Evolutionary conservation across 257 asterid species (phyloP).

Genomic region (Ilex aquifolium): DNA sequence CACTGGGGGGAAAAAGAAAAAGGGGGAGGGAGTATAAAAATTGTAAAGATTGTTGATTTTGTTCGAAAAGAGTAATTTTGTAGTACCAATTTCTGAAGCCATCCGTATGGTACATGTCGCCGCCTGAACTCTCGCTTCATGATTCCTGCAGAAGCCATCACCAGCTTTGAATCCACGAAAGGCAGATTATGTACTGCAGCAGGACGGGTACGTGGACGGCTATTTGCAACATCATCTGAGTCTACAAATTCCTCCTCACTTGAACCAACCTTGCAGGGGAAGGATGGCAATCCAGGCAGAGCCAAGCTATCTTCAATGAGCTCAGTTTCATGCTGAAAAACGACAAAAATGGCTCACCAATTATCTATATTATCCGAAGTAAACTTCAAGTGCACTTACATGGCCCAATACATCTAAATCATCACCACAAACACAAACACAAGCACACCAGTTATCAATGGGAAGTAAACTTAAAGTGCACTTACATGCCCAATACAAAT

Average conservation of each 20-base stretch:
- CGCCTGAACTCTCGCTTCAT: conserved; percentile 54
- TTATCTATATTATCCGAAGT: neutral
- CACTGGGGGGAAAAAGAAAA: too few species aligned
- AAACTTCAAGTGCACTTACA: conserved; percentile 1
- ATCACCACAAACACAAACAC: neutral
- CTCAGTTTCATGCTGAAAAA: conserved; percentile 81
- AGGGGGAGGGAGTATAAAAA: too few species aligned
- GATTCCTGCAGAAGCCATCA: conserved; percentile 45
- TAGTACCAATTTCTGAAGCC: conserved; percentile 78
- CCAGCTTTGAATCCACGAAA: conserved; percentile 51
- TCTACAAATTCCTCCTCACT: conserved; percentile 92
- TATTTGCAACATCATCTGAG: conserved; percentile 73
- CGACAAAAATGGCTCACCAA: conserved; percentile 7
- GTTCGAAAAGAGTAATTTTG: conserved; percentile 7
- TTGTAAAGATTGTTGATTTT: neutral
- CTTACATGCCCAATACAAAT: neutral
- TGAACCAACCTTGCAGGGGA: conserved; percentile 81
- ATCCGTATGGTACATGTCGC: conserved; percentile 50
- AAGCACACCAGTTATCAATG: neutral
- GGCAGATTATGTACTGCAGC: conserved; percentile 38
- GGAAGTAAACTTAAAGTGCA: conserved; percentile 1
- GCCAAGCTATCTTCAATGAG: conserved; percentile 84
- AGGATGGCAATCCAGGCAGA: conserved; percentile 73
- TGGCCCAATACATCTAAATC: conserved; percentile 1
- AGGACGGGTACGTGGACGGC: conserved; percentile 47